A percentile compares a stretch with the other conserved stretches of the same genome.
These are phyloP conservation scores for Boletus mariae DNA, from an alignment of 1,284 basidiomycete species.

Conservation along the genomic window DNA sequence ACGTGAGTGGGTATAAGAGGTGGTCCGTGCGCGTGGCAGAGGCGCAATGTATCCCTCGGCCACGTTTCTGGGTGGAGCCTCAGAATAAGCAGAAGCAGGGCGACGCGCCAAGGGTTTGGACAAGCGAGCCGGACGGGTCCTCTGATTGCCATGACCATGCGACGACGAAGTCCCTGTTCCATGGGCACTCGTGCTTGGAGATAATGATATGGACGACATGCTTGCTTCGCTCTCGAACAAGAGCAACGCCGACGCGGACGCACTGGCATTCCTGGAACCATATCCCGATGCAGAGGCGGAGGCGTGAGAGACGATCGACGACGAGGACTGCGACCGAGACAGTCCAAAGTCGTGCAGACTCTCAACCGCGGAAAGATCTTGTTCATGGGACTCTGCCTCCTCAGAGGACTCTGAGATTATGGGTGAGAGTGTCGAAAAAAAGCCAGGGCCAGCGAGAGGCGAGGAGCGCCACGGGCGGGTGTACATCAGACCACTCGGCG, in stretches of 20 bases:
- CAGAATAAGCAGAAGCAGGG: background rate
- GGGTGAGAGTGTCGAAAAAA: slow-evolving; percentile 26
- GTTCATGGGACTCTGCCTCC: slow-evolving; percentile 7
- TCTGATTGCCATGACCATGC: slow-evolving; percentile 15
- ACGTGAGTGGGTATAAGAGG: slow-evolving; percentile 18
- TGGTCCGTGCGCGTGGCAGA: slow-evolving; percentile 23
- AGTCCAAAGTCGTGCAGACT: background rate
- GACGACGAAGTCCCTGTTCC: slow-evolving; percentile 17
- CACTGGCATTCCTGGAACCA: slow-evolving; percentile 17
- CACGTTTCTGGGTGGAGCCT: background rate
- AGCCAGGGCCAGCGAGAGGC: slow-evolving; percentile 24
- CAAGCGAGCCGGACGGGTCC: slow-evolving; percentile 8
- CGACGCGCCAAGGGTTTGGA: slow-evolving; percentile 11
- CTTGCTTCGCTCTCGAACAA: slow-evolving; percentile 21
- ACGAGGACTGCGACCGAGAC: slow-evolving; percentile 10
- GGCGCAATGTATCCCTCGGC: slow-evolving; percentile 5
- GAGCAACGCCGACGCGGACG: slow-evolving; percentile 5
- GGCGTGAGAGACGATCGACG: slow-evolving; percentile 21
- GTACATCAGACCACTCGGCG: slow-evolving; percentile 5
- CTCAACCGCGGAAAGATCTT: background rate
- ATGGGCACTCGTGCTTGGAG: slow-evolving; percentile 8
- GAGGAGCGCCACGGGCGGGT: slow-evolving; percentile 31
- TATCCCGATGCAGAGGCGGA: slow-evolving; percentile 15
- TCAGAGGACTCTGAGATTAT: slow-evolving; percentile 21
- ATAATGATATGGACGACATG: slow-evolving; percentile 23